These are phyloP conservation scores for Biscogniauxia sp. DNA, from an alignment of 2,329 filamentous ascomycete genomes.

Conservation along the genomic window DNA sequence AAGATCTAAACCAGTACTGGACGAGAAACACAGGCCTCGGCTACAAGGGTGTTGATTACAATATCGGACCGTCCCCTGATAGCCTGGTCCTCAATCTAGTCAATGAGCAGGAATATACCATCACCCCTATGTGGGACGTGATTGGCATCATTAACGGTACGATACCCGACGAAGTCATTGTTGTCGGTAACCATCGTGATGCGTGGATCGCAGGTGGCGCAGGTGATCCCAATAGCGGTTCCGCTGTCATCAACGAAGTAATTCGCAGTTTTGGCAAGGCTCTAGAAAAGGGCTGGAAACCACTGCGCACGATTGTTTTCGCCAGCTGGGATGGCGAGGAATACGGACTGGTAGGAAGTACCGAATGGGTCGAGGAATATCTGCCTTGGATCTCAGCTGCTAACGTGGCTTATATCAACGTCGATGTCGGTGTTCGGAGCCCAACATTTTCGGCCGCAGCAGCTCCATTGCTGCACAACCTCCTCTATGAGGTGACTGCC, in stretches of 20 bases:
- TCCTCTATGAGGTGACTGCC: slow-evolving; percentile 65
- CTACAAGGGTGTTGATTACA: slow-evolving; percentile 82
- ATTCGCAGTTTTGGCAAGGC: slow-evolving; percentile 72
- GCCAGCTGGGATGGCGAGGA: slow-evolving; percentile 82
- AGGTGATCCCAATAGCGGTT: slow-evolving; percentile 78
- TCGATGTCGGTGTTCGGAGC: slow-evolving; percentile 72
- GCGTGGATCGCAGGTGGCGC: slow-evolving; percentile 85
- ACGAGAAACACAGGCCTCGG: slow-evolving; percentile 65
- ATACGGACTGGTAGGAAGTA: slow-evolving; percentile 81
- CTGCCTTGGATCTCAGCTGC: slow-evolving; percentile 73
- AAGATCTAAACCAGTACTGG: slow-evolving; percentile 73
- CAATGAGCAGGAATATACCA: slow-evolving; percentile 80
- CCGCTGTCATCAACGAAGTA: slow-evolving; percentile 75
- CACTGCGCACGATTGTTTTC: slow-evolving; percentile 86
- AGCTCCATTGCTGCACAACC: slow-evolving; percentile 72
- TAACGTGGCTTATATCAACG: slow-evolving; percentile 80
- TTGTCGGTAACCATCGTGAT: slow-evolving; percentile 90
- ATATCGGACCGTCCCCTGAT: slow-evolving; percentile 78
- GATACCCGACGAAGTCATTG: slow-evolving; percentile 77
- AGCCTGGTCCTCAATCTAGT: slow-evolving; percentile 67
- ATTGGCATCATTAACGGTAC: slow-evolving; percentile 91
- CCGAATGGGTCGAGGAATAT: slow-evolving; percentile 92
- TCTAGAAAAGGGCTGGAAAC: slow-evolving; percentile 72
- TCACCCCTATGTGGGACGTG: slow-evolving; percentile 83
- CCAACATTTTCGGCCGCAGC: slow-evolving; percentile 62